Evolutionary conservation across 2,329 filamentous ascomycete genomes (phyloP).

Genomic region (Arthrocladium fulminans): DNA sequence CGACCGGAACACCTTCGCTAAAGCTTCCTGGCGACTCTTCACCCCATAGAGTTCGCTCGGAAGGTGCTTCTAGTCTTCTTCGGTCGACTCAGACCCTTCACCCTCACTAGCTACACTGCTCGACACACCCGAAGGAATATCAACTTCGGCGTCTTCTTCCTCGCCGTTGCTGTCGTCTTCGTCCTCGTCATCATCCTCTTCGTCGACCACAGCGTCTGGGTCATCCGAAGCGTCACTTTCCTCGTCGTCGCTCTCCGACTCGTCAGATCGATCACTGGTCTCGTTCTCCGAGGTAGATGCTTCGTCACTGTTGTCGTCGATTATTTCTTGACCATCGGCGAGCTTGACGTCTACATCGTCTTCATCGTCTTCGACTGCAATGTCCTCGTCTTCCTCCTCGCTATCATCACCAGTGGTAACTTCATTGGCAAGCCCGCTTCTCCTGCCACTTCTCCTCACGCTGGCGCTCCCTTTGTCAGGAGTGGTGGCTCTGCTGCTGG

Average conservation of each 20-base stretch:
- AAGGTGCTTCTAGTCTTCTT: constrained; percentile 7
- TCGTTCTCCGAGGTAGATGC: constrained; percentile 3
- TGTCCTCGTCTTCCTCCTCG: constrained; percentile 7
- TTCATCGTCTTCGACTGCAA: constrained; percentile 10
- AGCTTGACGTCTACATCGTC: background rate
- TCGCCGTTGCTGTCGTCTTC: constrained; percentile 6
- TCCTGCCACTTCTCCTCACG: constrained; percentile 18
- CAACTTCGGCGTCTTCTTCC: constrained; percentile 7
- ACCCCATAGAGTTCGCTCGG: constrained; percentile 3
- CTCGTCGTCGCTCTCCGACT: background rate
- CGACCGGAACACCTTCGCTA: constrained; percentile 5
- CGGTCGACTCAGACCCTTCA: background rate
- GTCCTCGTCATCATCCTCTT: constrained; percentile 9
- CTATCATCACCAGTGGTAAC: constrained; percentile 6
- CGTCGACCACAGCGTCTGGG: background rate
- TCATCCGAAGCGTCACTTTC: background rate
- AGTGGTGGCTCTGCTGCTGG: constrained; percentile 9
- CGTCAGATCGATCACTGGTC: constrained; percentile 8
- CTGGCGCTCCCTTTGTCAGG: constrained; percentile 12
- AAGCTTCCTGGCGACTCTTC: constrained; percentile 2
- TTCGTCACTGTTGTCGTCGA: background rate
- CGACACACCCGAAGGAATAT: constrained; percentile 7
- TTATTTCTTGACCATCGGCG: background rate
- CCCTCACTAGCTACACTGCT: background rate
- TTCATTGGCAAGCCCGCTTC: constrained; percentile 16